phyloP scores from a whole-genome alignment of 2,329 filamentous ascomycete genomes.

The Monilinia laxa region DNA sequence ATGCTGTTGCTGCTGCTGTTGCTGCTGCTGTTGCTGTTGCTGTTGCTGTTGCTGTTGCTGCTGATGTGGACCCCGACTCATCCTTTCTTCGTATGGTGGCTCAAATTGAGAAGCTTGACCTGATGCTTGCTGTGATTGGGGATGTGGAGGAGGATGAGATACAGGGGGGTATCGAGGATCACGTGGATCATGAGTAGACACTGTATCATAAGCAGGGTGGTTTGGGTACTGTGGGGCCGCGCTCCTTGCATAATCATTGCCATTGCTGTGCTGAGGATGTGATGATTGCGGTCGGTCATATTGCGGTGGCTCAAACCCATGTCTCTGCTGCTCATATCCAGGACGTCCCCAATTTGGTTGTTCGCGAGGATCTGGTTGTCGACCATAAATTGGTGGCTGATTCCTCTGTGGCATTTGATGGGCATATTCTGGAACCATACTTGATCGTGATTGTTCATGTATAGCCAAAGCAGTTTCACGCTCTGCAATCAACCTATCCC shows the following conservation, averaged over 20 bases:
- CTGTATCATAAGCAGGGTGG: constrained; percentile 34
- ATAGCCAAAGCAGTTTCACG: constrained; percentile 44
- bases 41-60: constrained; percentile 43
- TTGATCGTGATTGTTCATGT: constrained; percentile 27
- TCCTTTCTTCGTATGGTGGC: constrained; percentile 34
- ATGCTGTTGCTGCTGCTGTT: constrained; percentile 42
- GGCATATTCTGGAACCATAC: constrained; percentile 31
- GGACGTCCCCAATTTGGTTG: constrained; percentile 37
- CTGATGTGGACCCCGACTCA: constrained; percentile 41
- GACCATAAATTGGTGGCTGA: constrained; percentile 31
- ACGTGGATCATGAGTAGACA: constrained; percentile 28
- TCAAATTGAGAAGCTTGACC: constrained; percentile 40
- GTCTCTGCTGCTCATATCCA: constrained; percentile 32
- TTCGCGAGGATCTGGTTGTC: constrained; percentile 35
- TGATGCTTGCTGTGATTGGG: constrained; percentile 40
- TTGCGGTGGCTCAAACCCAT: constrained; percentile 25
- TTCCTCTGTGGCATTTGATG: constrained; percentile 36
- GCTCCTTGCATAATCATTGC: constrained; percentile 36
- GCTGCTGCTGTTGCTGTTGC: constrained; percentile 41
- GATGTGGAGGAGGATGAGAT: constrained; percentile 39
- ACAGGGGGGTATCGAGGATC: constrained; percentile 41
- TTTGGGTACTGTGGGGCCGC: constrained; percentile 34
- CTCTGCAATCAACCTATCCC: constrained; percentile 10
- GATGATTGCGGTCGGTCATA: constrained; percentile 26
- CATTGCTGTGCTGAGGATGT: constrained; percentile 26